phyloP scores from a whole-genome alignment of 352 stramenopile genomes.

The Phytophthora melonis region DNA sequence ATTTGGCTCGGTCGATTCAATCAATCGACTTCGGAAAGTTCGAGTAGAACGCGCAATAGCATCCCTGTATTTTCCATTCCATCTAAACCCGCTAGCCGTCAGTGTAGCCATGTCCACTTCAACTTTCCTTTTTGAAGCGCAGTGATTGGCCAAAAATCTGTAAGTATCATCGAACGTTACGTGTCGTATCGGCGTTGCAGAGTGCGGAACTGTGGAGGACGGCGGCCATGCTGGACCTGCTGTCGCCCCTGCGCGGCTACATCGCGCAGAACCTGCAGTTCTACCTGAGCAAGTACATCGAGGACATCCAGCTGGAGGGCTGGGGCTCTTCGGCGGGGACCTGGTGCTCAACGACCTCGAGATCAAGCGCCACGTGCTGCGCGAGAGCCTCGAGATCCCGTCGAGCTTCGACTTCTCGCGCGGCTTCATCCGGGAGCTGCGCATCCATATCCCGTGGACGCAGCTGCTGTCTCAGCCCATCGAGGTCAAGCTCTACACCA shows the following conservation, averaged over 20 bases:
- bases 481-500: slow-evolving; percentile 90
- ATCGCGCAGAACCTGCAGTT: slow-evolving; percentile 91
- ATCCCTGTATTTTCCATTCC: slow-evolving; percentile 10
- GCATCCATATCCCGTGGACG: slow-evolving; percentile 92
- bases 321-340: slow-evolving; percentile 87
- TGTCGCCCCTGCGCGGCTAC: slow-evolving; percentile 87
- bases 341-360: slow-evolving; percentile 90
- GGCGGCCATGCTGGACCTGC: slow-evolving; percentile 78
- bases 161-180: neutral
- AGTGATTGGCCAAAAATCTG: slow-evolving; percentile 16
- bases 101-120: slow-evolving; percentile 24
- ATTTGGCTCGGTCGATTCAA: too few species aligned
- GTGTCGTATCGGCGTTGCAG: neutral
- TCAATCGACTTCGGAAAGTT: too few species aligned
- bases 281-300: slow-evolving; percentile 91
- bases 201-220: neutral
- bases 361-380: slow-evolving; percentile 89
- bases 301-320: slow-evolving; percentile 88
- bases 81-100: too few species aligned
- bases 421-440: slow-evolving; percentile 88
- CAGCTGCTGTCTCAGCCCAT: slow-evolving; percentile 88
- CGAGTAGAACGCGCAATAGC: too few species aligned
- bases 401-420: slow-evolving; percentile 89
- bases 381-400: slow-evolving; percentile 87
- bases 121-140: slow-evolving; percentile 9